These are phyloP conservation scores for Geoglossum glabrum DNA, from an alignment of 495 filamentous ascomycete species.

Conservation along the genomic window DNA sequence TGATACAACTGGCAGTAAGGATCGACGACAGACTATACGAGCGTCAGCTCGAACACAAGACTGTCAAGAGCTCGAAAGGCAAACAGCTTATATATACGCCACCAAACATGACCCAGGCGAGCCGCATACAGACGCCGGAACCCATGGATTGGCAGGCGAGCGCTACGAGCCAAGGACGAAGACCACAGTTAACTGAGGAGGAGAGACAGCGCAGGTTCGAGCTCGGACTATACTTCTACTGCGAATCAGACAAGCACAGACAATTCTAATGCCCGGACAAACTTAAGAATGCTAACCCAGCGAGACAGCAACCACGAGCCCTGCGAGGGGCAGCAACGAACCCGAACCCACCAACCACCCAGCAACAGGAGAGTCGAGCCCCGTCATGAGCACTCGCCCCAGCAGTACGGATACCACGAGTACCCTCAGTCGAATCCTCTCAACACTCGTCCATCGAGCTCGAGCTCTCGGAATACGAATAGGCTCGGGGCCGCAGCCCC, in stretches of 20 bases:
- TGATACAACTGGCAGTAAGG: not conserved
- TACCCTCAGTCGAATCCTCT: too few species aligned
- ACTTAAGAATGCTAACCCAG: not conserved
- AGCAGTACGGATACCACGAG: not conserved
- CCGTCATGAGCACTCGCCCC: not conserved
- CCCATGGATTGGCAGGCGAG: not conserved
- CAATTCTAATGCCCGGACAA: not conserved
- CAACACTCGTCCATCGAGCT: not conserved
- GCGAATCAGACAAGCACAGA: too few species aligned
- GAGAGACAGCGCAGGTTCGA: too few species aligned
- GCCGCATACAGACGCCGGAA: not conserved
- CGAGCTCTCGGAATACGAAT: not conserved
- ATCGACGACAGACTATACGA: not conserved
- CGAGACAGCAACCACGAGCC: too few species aligned
- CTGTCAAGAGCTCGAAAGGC: not conserved
- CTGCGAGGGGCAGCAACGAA: not conserved
- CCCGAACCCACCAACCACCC: not conserved
- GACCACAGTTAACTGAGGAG: too few species aligned
- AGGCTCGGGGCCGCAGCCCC: not conserved
- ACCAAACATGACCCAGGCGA: not conserved
- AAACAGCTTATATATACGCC: too few species aligned
- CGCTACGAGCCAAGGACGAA: too few species aligned
- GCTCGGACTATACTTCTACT: too few species aligned
- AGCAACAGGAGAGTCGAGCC: too few species aligned
- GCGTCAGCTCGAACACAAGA: not conserved